Evolutionary conservation across 805 yeast genomes (phyloP).

Genomic region (Candida boleticola): DNA sequence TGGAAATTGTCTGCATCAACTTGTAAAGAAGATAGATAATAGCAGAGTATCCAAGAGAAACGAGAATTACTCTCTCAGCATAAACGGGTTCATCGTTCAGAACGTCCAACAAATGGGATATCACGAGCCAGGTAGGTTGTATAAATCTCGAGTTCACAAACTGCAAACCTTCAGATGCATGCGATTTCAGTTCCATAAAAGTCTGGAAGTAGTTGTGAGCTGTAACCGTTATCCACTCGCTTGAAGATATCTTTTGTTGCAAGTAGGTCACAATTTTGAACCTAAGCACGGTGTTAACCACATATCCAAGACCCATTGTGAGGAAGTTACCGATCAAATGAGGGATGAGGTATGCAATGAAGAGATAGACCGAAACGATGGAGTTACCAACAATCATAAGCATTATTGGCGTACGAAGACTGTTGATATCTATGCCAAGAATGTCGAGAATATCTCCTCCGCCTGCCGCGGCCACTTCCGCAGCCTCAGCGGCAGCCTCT

Average conservation of each 20-base stretch:
- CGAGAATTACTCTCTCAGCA: constrained; percentile 35
- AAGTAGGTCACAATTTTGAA: constrained; percentile 7
- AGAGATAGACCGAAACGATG: constrained; percentile 34
- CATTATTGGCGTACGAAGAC: constrained; percentile 32
- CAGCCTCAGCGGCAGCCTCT: constrained; percentile 13
- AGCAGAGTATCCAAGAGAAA: constrained; percentile 33
- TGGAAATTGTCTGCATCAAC: constrained; percentile 27
- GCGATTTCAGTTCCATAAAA: no score
- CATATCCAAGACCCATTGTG: constrained; percentile 20
- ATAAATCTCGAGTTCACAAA: constrained; percentile 14
- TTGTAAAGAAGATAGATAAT: constrained; percentile 22
- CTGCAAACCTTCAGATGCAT: no score
- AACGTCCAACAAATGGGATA: constrained; percentile 17
- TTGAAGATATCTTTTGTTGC: not conserved
- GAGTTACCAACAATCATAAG: constrained; percentile 30
- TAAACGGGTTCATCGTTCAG: constrained; percentile 23
- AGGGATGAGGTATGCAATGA: constrained; percentile 47
- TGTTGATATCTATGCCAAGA: constrained; percentile 33
- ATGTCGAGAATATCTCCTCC: constrained; percentile 30
- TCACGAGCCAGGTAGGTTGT: constrained; percentile 16
- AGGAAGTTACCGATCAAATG: constrained; percentile 40
- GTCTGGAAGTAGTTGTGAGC: not conserved
- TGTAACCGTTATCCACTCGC: not conserved
- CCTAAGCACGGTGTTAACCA: not conserved
- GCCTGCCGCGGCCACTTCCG: constrained; percentile 11